These are phyloP conservation scores for Rehmannia glutinosa DNA, from an alignment of 257 asterid genomes.

Conservation along the genomic window DNA sequence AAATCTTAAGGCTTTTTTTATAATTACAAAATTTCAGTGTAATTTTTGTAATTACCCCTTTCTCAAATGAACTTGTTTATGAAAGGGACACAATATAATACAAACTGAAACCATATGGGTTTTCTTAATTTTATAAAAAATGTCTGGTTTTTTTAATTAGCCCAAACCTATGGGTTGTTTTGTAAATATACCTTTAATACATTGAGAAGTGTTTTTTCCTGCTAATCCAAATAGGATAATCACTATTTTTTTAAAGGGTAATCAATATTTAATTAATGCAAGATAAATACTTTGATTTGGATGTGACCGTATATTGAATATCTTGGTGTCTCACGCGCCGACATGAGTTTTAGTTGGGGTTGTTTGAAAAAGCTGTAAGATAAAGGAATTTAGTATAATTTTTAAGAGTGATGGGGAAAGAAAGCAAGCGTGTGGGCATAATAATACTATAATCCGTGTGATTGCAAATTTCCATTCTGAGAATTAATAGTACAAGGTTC, in stretches of 20 bases:
- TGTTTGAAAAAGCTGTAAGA: conserved; percentile 17
- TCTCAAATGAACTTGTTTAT: too few species aligned
- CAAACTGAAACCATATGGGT: too few species aligned
- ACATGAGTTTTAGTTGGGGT: conserved; percentile 1
- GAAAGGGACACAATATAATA: too few species aligned
- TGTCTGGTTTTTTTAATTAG: too few species aligned
- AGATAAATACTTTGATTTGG: neutral
- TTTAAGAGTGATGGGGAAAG: conserved; percentile 1
- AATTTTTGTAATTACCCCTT: too few species aligned
- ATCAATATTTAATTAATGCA: neutral
- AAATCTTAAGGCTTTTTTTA: too few species aligned
- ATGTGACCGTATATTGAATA: neutral
- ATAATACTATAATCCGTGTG: neutral
- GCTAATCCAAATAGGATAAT: neutral
- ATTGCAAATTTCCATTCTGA: neutral
- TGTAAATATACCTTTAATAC: too few species aligned
- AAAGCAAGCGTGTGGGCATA: conserved; percentile 47
- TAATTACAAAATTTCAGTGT: too few species aligned
- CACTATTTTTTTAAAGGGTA: too few species aligned
- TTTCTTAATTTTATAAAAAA: too few species aligned
- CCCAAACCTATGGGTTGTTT: too few species aligned
- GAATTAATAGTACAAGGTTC: conserved; percentile 32
- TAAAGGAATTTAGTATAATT: too few species aligned
- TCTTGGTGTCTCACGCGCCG: conserved; percentile 28
- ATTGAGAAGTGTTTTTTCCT: neutral